Conservation (phyloP, 495 filamentous ascomycete genomes). For the Aspergillus affinis region DNA sequence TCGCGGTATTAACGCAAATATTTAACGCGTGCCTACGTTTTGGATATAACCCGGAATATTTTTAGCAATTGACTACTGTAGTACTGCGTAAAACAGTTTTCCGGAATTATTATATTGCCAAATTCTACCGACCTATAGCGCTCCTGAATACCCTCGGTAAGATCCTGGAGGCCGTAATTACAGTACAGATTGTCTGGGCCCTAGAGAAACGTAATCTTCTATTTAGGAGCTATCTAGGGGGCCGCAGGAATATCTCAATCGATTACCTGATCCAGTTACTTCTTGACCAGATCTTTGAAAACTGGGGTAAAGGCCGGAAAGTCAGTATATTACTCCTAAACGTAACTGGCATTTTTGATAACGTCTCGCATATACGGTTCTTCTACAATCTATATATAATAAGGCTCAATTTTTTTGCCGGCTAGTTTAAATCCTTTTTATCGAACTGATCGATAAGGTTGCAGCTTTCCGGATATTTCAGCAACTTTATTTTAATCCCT, state of each 20-base stretch:
- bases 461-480: constrained; percentile 10
- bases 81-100: no score
- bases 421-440: no score
- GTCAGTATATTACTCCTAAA: constrained; percentile 20
- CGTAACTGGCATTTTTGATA: constrained; percentile 22
- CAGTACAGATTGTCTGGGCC: constrained; percentile 21
- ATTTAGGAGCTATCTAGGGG: constrained; percentile 23
- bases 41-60: constrained; percentile 26
- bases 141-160: no score
- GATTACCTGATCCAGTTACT: constrained; percentile 24
- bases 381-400: constrained; percentile 23
- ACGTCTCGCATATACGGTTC: constrained; percentile 22
- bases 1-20: constrained; percentile 12
- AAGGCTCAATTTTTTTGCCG: constrained; percentile 8
- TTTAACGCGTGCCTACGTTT: constrained; percentile 24
- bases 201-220: constrained; percentile 24
- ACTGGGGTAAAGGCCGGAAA: constrained; percentile 12
- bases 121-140: no score
- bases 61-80: constrained; percentile 28
- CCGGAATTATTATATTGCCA: no score
- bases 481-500: background rate
- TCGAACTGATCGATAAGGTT: no score
- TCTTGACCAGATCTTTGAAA: constrained; percentile 17
- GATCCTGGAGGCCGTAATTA: constrained; percentile 27
- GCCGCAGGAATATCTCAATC: constrained; percentile 16